phyloP scores from a whole-genome alignment of 2,329 filamentous ascomycete genomes.

The Pestalotiopsis sp. region DNA sequence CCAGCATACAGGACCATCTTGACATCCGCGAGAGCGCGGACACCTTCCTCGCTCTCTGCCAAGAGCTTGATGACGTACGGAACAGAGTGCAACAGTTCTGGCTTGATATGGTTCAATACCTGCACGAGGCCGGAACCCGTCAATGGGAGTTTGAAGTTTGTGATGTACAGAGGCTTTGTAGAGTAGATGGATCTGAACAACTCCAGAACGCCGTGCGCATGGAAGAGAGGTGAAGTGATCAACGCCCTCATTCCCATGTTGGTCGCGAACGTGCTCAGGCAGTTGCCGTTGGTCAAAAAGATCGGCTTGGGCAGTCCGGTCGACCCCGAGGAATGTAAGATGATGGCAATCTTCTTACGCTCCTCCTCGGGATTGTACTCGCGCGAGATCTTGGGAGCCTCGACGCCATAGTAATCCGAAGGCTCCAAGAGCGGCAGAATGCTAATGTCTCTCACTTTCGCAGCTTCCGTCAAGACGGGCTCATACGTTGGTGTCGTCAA shows the following conservation, averaged over 20 bases:
- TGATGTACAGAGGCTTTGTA: constrained; percentile 45
- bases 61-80: constrained; percentile 60
- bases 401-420: not conserved
- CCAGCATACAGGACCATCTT: constrained; percentile 51
- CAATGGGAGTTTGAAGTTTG: constrained; percentile 48
- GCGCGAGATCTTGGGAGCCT: not conserved
- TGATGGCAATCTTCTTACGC: constrained; percentile 19
- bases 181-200: constrained; percentile 47
- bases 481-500: not conserved
- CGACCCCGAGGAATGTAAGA: not conserved
- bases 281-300: constrained; percentile 20
- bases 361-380: constrained; percentile 16
- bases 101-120: constrained; percentile 38
- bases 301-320: not conserved
- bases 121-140: constrained; percentile 43
- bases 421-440: constrained; percentile 4
- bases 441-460: not conserved
- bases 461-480: not conserved
- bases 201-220: constrained; percentile 50
- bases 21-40: constrained; percentile 40
- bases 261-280: constrained; percentile 43
- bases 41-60: constrained; percentile 51
- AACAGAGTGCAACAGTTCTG: constrained; percentile 54
- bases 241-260: constrained; percentile 43
- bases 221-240: constrained; percentile 50